Evolutionary conservation across 495 filamentous ascomycete species (phyloP).

Genomic region (Tuber brumale): DNA sequence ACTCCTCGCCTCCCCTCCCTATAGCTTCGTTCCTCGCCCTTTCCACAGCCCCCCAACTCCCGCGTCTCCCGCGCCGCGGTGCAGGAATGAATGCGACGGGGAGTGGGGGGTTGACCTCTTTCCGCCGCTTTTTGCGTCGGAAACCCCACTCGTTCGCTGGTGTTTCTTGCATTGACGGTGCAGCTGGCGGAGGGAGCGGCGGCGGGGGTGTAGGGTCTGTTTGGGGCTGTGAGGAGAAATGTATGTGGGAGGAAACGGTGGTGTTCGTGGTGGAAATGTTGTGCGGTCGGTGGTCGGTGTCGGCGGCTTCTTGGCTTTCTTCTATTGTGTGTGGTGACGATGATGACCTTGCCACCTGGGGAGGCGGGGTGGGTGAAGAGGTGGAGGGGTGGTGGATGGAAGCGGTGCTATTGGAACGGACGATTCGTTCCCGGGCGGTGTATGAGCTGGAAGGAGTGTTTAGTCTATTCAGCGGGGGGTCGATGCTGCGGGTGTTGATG

Average conservation of each 20-base stretch:
- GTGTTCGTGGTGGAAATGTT: slow-evolving; percentile 32
- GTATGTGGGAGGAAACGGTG: slow-evolving; percentile 14
- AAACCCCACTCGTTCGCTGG: slow-evolving; percentile 31
- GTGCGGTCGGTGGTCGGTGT: not conserved
- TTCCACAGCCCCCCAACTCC: slow-evolving; percentile 28
- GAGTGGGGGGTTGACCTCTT: slow-evolving; percentile 40
- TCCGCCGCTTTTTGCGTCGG: slow-evolving; percentile 37
- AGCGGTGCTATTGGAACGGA: not conserved
- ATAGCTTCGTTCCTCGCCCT: slow-evolving; percentile 13
- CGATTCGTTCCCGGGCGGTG: not conserved
- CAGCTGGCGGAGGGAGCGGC: slow-evolving; percentile 12
- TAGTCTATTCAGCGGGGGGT: not conserved
- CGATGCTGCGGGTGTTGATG: slow-evolving; percentile 15
- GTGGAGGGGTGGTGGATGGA: not conserved
- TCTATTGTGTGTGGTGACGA: not conserved
- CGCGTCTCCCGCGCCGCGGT: slow-evolving; percentile 47
- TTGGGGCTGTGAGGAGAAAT: slow-evolving; percentile 39
- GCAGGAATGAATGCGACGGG: slow-evolving; percentile 66
- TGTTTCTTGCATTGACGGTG: slow-evolving; percentile 40
- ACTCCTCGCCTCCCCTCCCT: not conserved
- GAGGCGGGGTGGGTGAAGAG: not conserved
- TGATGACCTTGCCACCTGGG: slow-evolving; percentile 41
- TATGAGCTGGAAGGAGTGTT: slow-evolving; percentile 2
- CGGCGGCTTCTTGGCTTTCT: not conserved
- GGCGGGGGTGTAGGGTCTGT: slow-evolving; percentile 24